Base-by-base conservation (phyloP, 2,329 filamentous ascomycete genomes). In the Lachnellula arida region DNA sequence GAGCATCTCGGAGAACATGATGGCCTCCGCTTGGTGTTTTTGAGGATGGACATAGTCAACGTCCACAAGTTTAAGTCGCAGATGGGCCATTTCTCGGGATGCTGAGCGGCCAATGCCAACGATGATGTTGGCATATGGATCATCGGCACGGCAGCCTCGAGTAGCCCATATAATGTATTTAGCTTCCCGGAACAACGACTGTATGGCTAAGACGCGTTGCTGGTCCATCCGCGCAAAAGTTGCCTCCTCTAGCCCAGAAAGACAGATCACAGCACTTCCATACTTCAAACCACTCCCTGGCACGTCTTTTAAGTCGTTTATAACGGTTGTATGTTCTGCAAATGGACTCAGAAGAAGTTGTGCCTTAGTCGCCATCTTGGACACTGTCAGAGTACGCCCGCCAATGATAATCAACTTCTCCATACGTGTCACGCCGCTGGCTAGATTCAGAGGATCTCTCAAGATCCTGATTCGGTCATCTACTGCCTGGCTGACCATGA, bases 201-300 rank as follows among this genome's bases (percentile, higher is more conserved):
- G 56, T 6, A 60, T 23, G 17, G 37, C 48, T 7, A 49, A 5
- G 23, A 51, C 32, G 12, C 23, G 23, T 9, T 50, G 35, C 40
- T 39, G 32, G 2, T 62, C 61, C 46, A 68, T 58, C n/a, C 55
- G 46, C 7, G 60, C 50, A 17, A 67, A 61, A 1, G 54, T 53
- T 2, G 69, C 65, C n/a, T 60, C 57, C 57, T 73, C 71, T 32
- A 69, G 58, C n/a, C 69, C 67, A 4, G 57, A 54, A 4, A 69
- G 51, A 49, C 23, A 53, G 19, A 68, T 46, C 28, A 60, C 34
- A 46, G 56, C 51, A 32, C 23, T 22, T 9, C 9, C 34, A 37
- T 37, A 9, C 15, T 37, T 37, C 15, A 15, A 37, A 9, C 34
- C 34, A 37, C 9, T 37, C 8, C 34, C 9, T 37, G 9, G 34